Evolutionary conservation across 768 basidiomycete species (phyloP).

Genomic region (Mycena alexandri): DNA sequence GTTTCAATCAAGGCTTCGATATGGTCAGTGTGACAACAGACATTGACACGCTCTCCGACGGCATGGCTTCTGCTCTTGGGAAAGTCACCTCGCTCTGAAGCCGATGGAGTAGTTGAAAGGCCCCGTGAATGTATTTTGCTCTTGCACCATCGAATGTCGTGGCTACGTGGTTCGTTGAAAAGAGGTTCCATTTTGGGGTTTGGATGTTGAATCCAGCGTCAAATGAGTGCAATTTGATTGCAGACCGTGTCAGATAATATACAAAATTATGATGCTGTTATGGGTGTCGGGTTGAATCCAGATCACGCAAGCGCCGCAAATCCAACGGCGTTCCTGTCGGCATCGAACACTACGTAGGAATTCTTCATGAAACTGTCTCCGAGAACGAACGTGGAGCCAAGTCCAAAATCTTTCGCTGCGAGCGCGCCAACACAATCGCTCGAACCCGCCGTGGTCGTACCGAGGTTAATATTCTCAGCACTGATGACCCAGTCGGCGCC

Average conservation of each 20-base stretch:
- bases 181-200: background rate
- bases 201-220: constrained; percentile 6
- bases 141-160: no score
- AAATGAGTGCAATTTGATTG: no score
- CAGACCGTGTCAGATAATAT: no score
- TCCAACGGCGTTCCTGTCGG: constrained; percentile 49
- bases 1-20: constrained; percentile 44
- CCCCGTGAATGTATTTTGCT: no score
- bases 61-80: constrained; percentile 37
- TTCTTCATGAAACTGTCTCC: constrained; percentile 57
- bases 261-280: no score
- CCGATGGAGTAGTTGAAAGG: no score
- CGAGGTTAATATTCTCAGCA: constrained; percentile 54
- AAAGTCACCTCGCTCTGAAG: constrained; percentile 26
- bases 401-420: constrained; percentile 52
- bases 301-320: constrained; percentile 46
- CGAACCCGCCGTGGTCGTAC: constrained; percentile 55
- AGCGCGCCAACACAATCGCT: constrained; percentile 65
- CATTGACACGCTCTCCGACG: constrained; percentile 41
- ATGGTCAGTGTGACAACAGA: constrained; percentile 46
- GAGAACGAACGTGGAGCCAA: constrained; percentile 46
- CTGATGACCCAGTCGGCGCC: constrained; percentile 56
- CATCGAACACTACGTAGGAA: constrained; percentile 58
- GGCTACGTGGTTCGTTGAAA: no score
- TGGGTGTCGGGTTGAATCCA: no score